Base-by-base conservation (phyloP, 768 basidiomycete genomes). In the Pisolithus sp. region DNA sequence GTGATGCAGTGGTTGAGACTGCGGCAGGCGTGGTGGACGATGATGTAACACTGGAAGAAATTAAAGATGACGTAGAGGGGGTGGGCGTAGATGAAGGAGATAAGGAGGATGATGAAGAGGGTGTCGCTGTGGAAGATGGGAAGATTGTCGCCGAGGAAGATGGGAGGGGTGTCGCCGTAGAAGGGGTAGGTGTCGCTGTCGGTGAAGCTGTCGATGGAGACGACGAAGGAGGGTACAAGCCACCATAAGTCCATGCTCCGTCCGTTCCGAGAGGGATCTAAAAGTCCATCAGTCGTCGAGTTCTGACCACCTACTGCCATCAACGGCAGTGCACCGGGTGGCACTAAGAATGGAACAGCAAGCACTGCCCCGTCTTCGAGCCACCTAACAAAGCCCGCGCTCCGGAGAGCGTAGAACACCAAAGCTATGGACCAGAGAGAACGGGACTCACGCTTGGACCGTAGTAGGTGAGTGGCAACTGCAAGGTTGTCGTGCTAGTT, bases 401-500 rank as follows among this genome's bases (percentile, higher is more conserved):
- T 18, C 26, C 7, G 21, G 31, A 42, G 9, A 53, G 20, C 13
- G 6, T 8, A 28, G 31, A 10, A 30, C 31, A n/a, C 47, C 36
- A 51, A 28, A 4, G 21, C 13, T 26, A 42, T 13, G 10, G 10
- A 47, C 52, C 6, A 45, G 18, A 10, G 48, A 20, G 30, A 20
- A 37, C 5, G 34, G 49, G 12, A 79, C 87, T 78, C 63, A 90
- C 88, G 65, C 83, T 83, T 49, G 89, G 87, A 28, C 89, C 89
- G 57, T 79, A 89, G 68, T 91, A 92, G 0, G 89, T 90, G 57
- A 89, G 70, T 38, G 89, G 86, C 46, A 90, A 62, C 57, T 76
- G 80, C 24, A 87, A 59, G 9, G 85, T 70, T 23, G 86, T 70
- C 23, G 80, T 82, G 40, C 74, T 72, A 13, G 85, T 87, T 45